These are phyloP conservation scores for Striga hermonthica DNA, from an alignment of 305 asterid genomes.

Conservation along the genomic window DNA sequence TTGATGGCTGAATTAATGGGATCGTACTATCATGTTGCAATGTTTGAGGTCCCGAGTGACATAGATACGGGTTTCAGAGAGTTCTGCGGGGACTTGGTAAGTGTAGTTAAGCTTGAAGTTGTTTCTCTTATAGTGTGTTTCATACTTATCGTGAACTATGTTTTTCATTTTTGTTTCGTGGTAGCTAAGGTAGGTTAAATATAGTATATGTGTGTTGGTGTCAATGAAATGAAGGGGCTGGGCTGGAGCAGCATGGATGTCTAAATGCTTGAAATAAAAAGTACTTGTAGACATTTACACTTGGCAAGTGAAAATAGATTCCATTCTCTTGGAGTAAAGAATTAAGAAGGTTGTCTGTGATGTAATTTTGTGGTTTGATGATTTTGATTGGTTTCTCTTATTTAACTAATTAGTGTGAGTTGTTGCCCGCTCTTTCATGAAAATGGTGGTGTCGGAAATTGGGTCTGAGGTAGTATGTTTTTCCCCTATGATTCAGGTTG, in stretches of 20 bases:
- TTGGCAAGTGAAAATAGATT: not conserved
- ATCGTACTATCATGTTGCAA: not conserved
- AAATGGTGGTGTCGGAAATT: not conserved
- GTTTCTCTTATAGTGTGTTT: conserved; percentile 14
- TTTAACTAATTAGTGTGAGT: not conserved
- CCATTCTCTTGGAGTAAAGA: not conserved
- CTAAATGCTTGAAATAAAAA: not conserved
- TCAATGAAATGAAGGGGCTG: not conserved
- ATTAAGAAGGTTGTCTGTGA: conserved; percentile 3
- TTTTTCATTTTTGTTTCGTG: not conserved
- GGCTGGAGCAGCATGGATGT: not conserved
- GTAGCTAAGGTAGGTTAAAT: not conserved
- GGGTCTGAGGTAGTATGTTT: conserved; percentile 17
- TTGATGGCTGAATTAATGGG: conserved; percentile 8
- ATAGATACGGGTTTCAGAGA: conserved; percentile 47
- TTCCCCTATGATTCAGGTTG: conserved; percentile 39
- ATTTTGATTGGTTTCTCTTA: not conserved
- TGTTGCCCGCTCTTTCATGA: conserved; percentile 2
- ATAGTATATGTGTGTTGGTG: conserved; percentile 1
- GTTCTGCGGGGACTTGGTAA: conserved; percentile 53
- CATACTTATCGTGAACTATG: not conserved
- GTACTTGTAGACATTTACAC: not conserved
- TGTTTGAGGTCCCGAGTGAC: conserved; percentile 45
- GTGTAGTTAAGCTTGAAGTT: conserved; percentile 14
- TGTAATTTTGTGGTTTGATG: not conserved